Evolutionary conservation across 768 basidiomycete genomes (phyloP).

Genomic region (Ramaria sp.): DNA sequence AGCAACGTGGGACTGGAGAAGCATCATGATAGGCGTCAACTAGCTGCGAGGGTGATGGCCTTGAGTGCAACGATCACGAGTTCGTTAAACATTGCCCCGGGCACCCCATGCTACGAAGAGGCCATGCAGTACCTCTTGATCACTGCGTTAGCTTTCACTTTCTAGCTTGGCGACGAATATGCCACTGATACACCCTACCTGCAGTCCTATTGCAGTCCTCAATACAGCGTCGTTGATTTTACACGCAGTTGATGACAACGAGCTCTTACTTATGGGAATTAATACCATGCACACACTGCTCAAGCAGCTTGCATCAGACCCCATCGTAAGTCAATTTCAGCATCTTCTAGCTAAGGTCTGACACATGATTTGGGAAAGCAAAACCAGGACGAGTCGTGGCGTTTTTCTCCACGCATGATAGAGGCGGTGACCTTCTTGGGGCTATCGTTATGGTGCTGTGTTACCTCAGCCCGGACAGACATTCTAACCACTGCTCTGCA

Average conservation of each 20-base stretch:
- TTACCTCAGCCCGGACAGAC: not conserved
- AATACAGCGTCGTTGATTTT: not conserved
- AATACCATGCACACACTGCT: not conserved
- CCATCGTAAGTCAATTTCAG: not conserved
- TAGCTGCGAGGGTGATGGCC: not conserved
- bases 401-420: not conserved
- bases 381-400: conserved; percentile 6
- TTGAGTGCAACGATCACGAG: not conserved
- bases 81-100: not conserved
- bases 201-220: not conserved
- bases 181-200: not conserved
- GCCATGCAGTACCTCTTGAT: not conserved
- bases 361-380: not conserved
- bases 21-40: not conserved
- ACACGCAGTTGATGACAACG: not conserved
- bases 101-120: not conserved
- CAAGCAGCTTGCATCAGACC: not conserved
- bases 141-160: not conserved
- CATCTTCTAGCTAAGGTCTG: not conserved
- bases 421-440: not conserved
- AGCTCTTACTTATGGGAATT: not conserved
- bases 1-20: not conserved
- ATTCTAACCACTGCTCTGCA: not conserved
- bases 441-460: not conserved
- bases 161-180: not conserved